Conservation (phyloP, 257 asterid species). For the Penstemon barbatus region DNA sequence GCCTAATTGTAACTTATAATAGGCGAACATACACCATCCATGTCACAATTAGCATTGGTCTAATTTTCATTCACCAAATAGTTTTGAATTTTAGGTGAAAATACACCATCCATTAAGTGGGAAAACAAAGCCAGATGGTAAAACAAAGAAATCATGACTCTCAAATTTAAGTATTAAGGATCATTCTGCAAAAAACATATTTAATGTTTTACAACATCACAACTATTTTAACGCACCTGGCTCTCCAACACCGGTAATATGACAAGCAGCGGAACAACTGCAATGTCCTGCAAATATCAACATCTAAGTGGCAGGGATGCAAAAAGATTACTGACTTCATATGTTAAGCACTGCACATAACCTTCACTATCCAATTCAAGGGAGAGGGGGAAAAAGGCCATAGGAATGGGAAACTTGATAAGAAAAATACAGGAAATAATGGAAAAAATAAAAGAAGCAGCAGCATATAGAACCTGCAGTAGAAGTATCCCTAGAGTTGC, state of each 20-base stretch:
- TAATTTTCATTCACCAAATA: not conserved
- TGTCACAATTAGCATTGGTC: not conserved
- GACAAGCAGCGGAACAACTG: conserved; percentile 98
- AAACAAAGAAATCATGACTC: not conserved
- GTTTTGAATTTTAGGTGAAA: not conserved
- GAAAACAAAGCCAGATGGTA: not conserved
- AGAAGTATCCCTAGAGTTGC: conserved; percentile 97
- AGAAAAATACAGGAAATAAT: conserved; percentile 23
- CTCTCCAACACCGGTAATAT: conserved; percentile 94
- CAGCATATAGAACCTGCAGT: conserved; percentile 61
- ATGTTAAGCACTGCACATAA: conserved; percentile 29
- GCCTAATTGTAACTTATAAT: not conserved
- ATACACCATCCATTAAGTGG: not conserved
- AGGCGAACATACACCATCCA: not conserved
- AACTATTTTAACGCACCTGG: conserved; percentile 62
- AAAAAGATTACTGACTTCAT: conserved; percentile 38
- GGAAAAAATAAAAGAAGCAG: conserved; percentile 5
- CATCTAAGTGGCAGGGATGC: conserved; percentile 41
- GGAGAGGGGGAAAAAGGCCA: not conserved
- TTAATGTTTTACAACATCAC: conserved; percentile 21
- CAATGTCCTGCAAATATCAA: conserved; percentile 85
- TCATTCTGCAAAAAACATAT: not conserved
- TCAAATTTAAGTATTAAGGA: not conserved
- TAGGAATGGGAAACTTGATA: conserved; percentile 19
- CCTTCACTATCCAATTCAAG: conserved; percentile 35